These are phyloP conservation scores for Iris macrosiphon DNA, from an alignment of 106 monocot genomes.

Conservation along the genomic window DNA sequence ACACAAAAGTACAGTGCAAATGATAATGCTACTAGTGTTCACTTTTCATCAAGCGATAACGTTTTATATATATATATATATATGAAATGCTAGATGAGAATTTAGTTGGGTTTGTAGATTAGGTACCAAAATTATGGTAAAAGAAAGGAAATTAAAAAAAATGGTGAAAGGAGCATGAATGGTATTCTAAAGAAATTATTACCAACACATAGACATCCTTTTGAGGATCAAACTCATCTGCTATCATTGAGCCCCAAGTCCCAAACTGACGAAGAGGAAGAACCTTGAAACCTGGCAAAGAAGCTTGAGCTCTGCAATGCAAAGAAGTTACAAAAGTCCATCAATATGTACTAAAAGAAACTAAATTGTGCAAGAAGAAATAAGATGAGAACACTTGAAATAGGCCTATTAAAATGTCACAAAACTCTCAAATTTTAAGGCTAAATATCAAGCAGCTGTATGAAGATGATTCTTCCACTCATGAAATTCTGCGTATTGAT, in stretches of 20 bases:
- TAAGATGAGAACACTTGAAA: no score
- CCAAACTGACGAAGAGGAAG: constrained; percentile 91
- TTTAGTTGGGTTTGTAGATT: not conserved
- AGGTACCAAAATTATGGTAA: not conserved
- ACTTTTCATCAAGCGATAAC: no score
- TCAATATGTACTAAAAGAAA: not conserved
- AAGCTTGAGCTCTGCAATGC: constrained; percentile 60
- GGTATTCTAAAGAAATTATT: not conserved
- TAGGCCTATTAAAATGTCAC: no score
- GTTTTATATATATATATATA: no score
- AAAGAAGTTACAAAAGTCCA: constrained; percentile 4
- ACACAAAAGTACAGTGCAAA: no score
- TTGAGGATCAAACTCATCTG: constrained; percentile 76
- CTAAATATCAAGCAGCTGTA: no score
- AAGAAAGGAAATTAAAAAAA: not conserved
- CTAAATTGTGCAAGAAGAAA: no score
- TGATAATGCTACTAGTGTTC: no score
- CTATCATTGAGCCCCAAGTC: constrained; percentile 79
- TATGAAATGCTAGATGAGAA: not conserved
- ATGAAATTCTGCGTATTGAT: no score
- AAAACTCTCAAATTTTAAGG: no score
- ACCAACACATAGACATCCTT: constrained; percentile 92
- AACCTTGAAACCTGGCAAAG: constrained; percentile 82
- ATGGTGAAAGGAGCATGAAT: constrained; percentile 5
- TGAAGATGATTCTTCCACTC: no score